Evolutionary conservation across 768 basidiomycete species (phyloP).

Genomic region (Collybiopsis confluens): DNA sequence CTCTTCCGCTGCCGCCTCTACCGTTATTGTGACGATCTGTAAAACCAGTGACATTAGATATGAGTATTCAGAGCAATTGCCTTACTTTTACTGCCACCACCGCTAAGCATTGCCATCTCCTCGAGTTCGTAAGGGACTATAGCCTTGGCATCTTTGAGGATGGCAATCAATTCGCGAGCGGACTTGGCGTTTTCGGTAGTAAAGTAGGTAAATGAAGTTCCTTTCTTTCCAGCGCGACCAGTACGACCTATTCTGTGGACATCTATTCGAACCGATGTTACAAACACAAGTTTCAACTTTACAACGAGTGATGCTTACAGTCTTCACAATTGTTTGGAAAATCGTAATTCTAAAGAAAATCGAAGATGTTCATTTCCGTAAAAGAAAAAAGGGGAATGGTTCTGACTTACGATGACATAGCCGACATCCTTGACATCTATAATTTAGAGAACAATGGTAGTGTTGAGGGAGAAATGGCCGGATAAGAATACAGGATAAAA

Average conservation of each 20-base stretch:
- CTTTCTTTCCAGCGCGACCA: slow-evolving; percentile 88
- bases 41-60: not conserved
- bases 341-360: slow-evolving; percentile 76
- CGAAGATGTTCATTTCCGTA: slow-evolving; percentile 1
- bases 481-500: slow-evolving; percentile 9
- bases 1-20: slow-evolving; percentile 2
- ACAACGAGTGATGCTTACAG: slow-evolving; percentile 65
- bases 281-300: no score
- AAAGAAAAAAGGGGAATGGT: no score
- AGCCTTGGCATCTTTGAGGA: slow-evolving; percentile 85
- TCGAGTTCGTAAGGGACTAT: slow-evolving; percentile 84
- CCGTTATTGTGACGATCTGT: slow-evolving; percentile 1
- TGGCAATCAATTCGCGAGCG: slow-evolving; percentile 85
- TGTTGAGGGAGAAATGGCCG: slow-evolving; percentile 30
- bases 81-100: slow-evolving; percentile 6
- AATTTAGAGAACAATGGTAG: slow-evolving; percentile 19
- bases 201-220: slow-evolving; percentile 93
- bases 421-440: slow-evolving; percentile 99
- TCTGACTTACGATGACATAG: slow-evolving; percentile 89
- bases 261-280: not conserved
- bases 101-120: slow-evolving; percentile 23
- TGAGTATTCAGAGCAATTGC: not conserved
- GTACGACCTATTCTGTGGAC: slow-evolving; percentile 14
- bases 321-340: slow-evolving; percentile 98
- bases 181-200: slow-evolving; percentile 94